phyloP scores from a whole-genome alignment of 2,329 filamentous ascomycete genomes.

The Microsporum ferrugineum region DNA sequence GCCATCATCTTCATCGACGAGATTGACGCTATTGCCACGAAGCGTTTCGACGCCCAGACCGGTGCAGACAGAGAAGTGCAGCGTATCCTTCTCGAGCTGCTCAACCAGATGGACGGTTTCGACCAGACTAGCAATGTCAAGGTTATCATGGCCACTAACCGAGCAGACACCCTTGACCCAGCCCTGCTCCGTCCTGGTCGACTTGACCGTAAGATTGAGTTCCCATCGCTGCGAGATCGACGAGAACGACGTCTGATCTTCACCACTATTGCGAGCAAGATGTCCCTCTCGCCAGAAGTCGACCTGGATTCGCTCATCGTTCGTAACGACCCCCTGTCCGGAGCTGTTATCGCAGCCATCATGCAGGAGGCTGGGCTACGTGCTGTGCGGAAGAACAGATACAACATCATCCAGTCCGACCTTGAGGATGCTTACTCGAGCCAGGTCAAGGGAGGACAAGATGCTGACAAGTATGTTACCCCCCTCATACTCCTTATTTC shows the following conservation, averaged over 20 bases:
- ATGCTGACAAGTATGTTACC: slow-evolving; percentile 48
- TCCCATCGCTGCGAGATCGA: slow-evolving; percentile 85
- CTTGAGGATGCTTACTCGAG: slow-evolving; percentile 93
- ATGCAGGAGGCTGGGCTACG: slow-evolving; percentile 97
- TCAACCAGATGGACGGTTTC: slow-evolving; percentile 99
- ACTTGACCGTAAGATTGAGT: slow-evolving; percentile 96
- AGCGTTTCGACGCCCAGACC: slow-evolving; percentile 97
- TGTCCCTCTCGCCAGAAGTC: slow-evolving; percentile 93
- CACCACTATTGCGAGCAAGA: slow-evolving; percentile 90
- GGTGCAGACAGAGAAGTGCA: slow-evolving; percentile 97
- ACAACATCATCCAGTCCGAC: slow-evolving; percentile 97
- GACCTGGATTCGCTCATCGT: slow-evolving; percentile 94
- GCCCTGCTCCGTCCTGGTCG: slow-evolving; percentile 88
- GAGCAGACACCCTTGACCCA: slow-evolving; percentile 91
- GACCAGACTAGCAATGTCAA: slow-evolving; percentile 98
- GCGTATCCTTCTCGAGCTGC: slow-evolving; percentile 89
- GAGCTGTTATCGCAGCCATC: slow-evolving; percentile 92
- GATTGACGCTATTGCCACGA: slow-evolving; percentile 96
- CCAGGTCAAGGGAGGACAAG: slow-evolving; percentile 77
- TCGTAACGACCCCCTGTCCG: slow-evolving; percentile 87
- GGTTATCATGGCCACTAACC: slow-evolving; percentile 99
- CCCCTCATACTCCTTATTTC: background rate
- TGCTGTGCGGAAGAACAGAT: slow-evolving; percentile 92
- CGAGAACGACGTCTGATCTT: slow-evolving; percentile 95
- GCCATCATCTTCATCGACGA: slow-evolving; percentile 99